Evolutionary conservation across 75 land plant species (phyloP), one percentile per base, ranked within the genome.

Genomic region (Picea glauca): DNA sequence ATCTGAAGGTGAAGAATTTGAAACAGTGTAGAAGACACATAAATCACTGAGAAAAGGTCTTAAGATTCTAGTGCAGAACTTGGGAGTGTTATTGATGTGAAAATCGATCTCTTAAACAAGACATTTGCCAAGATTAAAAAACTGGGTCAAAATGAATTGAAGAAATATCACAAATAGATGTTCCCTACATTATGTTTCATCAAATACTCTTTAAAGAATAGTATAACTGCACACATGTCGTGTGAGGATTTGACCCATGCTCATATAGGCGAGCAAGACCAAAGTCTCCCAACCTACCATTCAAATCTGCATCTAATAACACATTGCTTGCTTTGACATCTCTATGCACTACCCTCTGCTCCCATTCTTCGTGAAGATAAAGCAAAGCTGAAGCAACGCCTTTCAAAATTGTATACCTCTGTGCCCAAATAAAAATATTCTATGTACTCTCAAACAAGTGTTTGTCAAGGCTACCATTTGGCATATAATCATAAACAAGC

Each of bases 401-500:
- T 26, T 78, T 79, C 60, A 89, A 30, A 26, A 91, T 80, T 60
- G 74, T 76, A 13, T 79, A 63, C 59, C 94, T 78, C 13, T 82
- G 78, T 12, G 77, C 78, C 84, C 80, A 93, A 31, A 75, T 82
- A 73, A 93, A 80, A 46, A 83, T 32, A 26, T 26, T 62, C 32
- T 77, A 76, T 11, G 68, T 78, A 57, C 62, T 61, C n/a, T 78
- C 78, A 75, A 88, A 92, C 2, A 93, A 78, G 58, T 77, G 31
- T 68, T 79, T 89, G 78, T 91, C 96, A 12, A 93, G 78, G 80
- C 92, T 88, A 23, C 96, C 96, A 79, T 88, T 87, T 14, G 83
- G 86, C 97, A 94, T 90, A 57, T 78, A 89, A 26, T 94, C 97
- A 76, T 94, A 94, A 3, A 94, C 88, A 50, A 94, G 77, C 30